Base-by-base conservation (phyloP, 352 stramenopile genomes). In the Phytophthora podocarpi region DNA sequence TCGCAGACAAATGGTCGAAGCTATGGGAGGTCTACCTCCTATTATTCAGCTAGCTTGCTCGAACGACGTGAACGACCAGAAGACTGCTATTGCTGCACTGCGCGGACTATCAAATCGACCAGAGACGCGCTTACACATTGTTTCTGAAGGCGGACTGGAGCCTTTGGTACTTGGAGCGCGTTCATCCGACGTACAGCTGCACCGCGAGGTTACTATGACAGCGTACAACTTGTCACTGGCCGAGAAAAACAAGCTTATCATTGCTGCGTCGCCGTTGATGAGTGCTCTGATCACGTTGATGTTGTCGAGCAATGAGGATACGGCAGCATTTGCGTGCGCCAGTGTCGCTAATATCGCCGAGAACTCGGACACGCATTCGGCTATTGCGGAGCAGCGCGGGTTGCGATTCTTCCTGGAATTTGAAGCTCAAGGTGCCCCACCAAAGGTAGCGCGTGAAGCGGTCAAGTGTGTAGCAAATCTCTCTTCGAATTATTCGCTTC, bases 11-110 rank as follows among this genome's bases (percentile, higher is more conserved):
- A 75, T 93, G 54, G 96, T 99, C n/a, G 95, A 99, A 24, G 80
- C 93, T 45, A 76, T 91, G 47, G 95, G 95, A 2, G 97, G 96
- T 5, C 81, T 99, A 30, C 76, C 90, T n/a, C 90, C 95, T 7
- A 97, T 99, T 49, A 97, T 99, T 57, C 91, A 93, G 61, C 74
- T 99, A 5, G 96, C 95, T 27, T 98, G 89, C 47, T 97, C 87
- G 5, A 90, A 97, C 28, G 85, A 93, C 47, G 53, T 74, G 0
- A 72, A 74, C 1, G 96, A 99, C 72, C 92, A 97, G 64, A 80
- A 88, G 28, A 94, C 90, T 8, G 96, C 94, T 4, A 87, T 98
- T 39, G 89, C 93, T 5, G 97, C 96, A 23, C 72, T 99, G 30
- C 77, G 96, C 11, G 95, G 89, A 2, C 78, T 99, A 27, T 85